Base-by-base conservation (phyloP, 331 rosid genomes). In the Prunus yedoensis region DNA sequence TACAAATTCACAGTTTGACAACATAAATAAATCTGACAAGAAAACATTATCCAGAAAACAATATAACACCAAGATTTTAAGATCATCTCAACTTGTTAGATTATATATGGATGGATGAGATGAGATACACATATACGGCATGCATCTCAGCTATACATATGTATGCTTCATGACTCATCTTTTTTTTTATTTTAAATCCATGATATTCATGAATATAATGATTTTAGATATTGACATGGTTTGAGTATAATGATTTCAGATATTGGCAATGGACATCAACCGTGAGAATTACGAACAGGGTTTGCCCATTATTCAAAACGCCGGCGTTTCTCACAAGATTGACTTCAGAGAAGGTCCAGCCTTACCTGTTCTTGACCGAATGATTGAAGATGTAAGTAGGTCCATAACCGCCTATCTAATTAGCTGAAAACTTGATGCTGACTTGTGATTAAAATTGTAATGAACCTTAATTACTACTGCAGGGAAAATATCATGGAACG, bases 261-360 rank as follows among this genome's bases (percentile, higher is more conserved):
- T 94, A 73, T 74, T 91, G 82, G 98, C 98, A 68, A 94, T 91
- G 97, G 98, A 94, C 80, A 77, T 91, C 20, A 90, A 94, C 88
- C 85, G 77, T 82, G 96, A 91, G 68, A 91, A 89, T 78, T 94
- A 88, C 60, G 97, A 94, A 70, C 20, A 88, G 66, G 98, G 98
- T 71, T 83, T 91, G 5, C 96, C 98, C 0, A 79, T 89, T 1
- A 90, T 94, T 14, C 73, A 91, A 66, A 94, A 89, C 59, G 97
- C 97, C 12, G 96, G 98, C 4, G 91, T 94, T 58, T 93, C 85
- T 47, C 95, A 91, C 23, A 52, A 52, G 82, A 89, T 93, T 65
- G 90, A 89, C 8, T 90, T 90, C 89, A 90, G 81, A 72, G 96
- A 93, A 78, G 96, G 93, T 67, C 94, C 97, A 50, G 97, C 97